Evolutionary conservation across 345 rosid species (phyloP), one percentile per base, ranked within the genome.

Genomic region (Brassica juncea): DNA sequence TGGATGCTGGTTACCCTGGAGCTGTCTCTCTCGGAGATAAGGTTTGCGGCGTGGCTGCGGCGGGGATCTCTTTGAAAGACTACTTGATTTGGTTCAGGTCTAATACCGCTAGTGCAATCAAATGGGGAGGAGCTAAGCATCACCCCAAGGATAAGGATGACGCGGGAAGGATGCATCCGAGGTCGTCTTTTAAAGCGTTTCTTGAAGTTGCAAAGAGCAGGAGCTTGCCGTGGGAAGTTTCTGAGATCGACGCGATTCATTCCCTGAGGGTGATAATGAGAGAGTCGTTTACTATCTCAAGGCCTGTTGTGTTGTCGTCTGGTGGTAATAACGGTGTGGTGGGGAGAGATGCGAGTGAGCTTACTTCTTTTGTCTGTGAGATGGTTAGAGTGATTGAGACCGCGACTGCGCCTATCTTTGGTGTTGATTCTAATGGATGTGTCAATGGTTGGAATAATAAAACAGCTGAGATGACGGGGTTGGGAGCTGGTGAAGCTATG

Each of bases 111-210:
- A 87, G 87, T 70, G 89, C 88, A 75, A 77, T 91, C 14, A 90
- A 90, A 83, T 94, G 97, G 98, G 94, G 96, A 58, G 97, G 94
- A 77, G 97, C 97, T 31, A 91, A 90, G 88, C 92, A 90, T 82
- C 91, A 86, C 55, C 93, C 87, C 0, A 80, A 85, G 44, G 80
- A 85, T 80, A 90, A 81, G 79, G 96, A 94, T 69, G 93, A 87
- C 39, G 86, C 78, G 6, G 90, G 85, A 68, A 88, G 84, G 72
- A 92, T 90, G 93, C 89, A 87, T 28, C 98, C 96, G 16, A 87
- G 98, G 68, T 87, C 91, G 44, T 94, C 98, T 1, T 92, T 92
- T 73, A 90, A 82, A 16, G 92, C 91, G 19, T 94, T 94, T 83
- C 92, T 94, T 58, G 93, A 94, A 87, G 92, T 92, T 70, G 88